Evolutionary conservation across 768 basidiomycete species (phyloP), one percentile per base, ranked within the genome.

Genomic region (Termitomyces eurrhizus): DNA sequence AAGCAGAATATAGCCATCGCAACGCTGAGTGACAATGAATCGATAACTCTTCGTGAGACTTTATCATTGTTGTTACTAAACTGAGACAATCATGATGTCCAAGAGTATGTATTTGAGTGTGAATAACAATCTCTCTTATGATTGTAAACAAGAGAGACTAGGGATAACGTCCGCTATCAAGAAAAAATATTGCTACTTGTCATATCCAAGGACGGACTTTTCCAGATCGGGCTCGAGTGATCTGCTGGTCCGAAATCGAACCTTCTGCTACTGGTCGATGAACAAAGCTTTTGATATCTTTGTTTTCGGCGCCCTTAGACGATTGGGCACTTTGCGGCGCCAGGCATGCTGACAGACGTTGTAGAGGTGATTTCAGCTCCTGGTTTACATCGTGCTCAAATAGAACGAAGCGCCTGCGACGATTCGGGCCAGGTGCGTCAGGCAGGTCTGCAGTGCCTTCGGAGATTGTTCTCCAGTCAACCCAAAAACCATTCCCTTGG

Each of bases 361-460:
- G 11, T 4, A 12, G 32, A 32, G 51, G 4, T n/a, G 18, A 7
- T 12, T 12, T 11, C 33, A 42, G 29, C 24, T 7, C 21, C 16
- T 42, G 21, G n/a, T 13, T 41, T 37, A 21, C 51, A 62, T 21
- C 37, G 13, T 49, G 39, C 13, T 35, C n/a, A 13, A 18, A 32
- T 41, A 44, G 41, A 44, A 45, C 29, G 16, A 45, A 35, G 14
- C 6, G 29, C 13, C 51, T 57, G 18, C 9, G 32, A 21, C 61
- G 64, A n/a, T 65, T 65, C 3, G 62, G 62, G 2, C 64, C 66
- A 6, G 58, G 64, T 29, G 60, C 69, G 26, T 71, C 72, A n/a
- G 77, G 77, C 36, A 77, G 66, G 58, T 72, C 62, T n/a, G 68
- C 75, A 3, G 46, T 62, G 9, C 65, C 71, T 21, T 66, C 62